Percentiles rank a stretch among this genome's conserved stretches.
phyloP scores from a whole-genome alignment of 1,284 basidiomycete genomes.

The Caloboletus firmus region DNA sequence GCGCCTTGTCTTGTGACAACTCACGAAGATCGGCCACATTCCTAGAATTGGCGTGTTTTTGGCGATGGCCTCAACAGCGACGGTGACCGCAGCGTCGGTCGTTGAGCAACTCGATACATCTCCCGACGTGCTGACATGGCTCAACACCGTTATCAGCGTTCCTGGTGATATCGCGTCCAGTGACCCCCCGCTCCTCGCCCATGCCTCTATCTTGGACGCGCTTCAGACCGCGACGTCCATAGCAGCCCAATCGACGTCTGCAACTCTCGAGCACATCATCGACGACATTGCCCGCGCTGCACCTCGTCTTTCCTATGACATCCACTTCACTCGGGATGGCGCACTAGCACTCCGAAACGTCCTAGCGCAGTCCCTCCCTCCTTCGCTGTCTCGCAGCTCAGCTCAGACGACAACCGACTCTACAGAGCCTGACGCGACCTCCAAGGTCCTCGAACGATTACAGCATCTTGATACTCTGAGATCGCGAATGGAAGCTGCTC shows the following conservation, averaged over 20 bases:
- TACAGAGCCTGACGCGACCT: constrained; percentile 44
- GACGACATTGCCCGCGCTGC: constrained; percentile 87
- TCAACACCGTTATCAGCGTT: constrained; percentile 55
- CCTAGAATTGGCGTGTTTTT: constrained; percentile 20
- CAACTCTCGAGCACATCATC: constrained; percentile 81
- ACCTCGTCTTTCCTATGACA: constrained; percentile 86
- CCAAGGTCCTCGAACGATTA: constrained; percentile 68
- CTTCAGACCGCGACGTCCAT: constrained; percentile 73
- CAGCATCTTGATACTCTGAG: constrained; percentile 82
- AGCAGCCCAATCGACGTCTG: constrained; percentile 82
- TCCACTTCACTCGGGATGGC: constrained; percentile 93
- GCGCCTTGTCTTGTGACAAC: neutral
- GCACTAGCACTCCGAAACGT: constrained; percentile 72
- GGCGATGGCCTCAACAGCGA: constrained; percentile 28
- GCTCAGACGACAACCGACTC: neutral
- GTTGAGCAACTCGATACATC: constrained; percentile 39
- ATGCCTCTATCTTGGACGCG: constrained; percentile 27
- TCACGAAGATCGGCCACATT: neutral
- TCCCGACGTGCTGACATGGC: constrained; percentile 61
- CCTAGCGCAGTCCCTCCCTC: constrained; percentile 57
- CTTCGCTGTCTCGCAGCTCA: constrained; percentile 37
- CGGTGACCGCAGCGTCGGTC: constrained; percentile 28
- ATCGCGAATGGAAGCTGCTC: constrained; percentile 79
- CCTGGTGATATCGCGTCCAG: constrained; percentile 32
- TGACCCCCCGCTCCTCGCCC: constrained; percentile 14